These are phyloP conservation scores for Suillus spraguei DNA, from an alignment of 768 basidiomycete species.

Conservation along the genomic window DNA sequence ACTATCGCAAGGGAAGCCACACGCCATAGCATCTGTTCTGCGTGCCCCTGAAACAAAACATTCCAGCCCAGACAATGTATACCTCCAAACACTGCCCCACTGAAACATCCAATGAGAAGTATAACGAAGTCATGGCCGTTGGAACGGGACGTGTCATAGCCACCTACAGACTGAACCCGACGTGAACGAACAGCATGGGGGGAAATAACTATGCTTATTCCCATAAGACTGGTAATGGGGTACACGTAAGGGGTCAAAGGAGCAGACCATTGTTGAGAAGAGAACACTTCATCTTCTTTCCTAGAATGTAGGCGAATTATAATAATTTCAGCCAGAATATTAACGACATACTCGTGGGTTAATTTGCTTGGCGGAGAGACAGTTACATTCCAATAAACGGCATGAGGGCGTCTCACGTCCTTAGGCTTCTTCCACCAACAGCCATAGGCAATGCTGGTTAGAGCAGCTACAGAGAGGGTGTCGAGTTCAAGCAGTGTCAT, in stretches of 20 bases:
- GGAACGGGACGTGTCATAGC: no score
- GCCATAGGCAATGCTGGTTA: background rate
- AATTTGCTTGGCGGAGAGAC: background rate
- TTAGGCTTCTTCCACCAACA: background rate
- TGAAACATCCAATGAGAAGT: no score
- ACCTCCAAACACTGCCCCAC: slow-evolving; percentile 24
- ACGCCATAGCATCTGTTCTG: slow-evolving; percentile 26
- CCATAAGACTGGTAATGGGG: no score
- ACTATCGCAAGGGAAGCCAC: background rate
- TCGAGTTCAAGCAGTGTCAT: background rate
- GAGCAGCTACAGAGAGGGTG: background rate
- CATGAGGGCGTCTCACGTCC: background rate
- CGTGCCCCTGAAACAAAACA: slow-evolving; percentile 19
- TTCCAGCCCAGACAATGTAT: slow-evolving; percentile 15
- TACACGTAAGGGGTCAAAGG: no score
- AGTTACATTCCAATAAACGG: background rate
- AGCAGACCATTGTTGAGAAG: no score
- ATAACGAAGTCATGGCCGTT: no score
- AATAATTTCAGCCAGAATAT: no score
- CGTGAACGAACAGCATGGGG: no score
- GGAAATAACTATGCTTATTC: no score
- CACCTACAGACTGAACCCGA: no score
- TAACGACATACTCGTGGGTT: background rate
- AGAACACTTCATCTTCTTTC: no score
- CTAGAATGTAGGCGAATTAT: no score